These are phyloP conservation scores for Paecilomyces sp. DNA, from an alignment of 2,329 filamentous ascomycete species.

Conservation along the genomic window DNA sequence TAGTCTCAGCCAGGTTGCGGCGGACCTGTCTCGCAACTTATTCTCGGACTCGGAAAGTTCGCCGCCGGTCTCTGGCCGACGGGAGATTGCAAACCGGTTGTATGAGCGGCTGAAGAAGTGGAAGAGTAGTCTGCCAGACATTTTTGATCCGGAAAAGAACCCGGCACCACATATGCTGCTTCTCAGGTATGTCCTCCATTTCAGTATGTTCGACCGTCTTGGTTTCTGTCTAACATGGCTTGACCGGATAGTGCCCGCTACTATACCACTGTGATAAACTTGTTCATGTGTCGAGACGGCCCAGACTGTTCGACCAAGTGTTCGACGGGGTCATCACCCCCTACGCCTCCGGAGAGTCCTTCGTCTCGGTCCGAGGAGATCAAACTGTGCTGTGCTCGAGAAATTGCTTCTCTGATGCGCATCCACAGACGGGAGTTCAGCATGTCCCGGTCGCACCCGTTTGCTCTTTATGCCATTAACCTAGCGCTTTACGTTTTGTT, in stretches of 20 bases:
- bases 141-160: conserved; percentile 16
- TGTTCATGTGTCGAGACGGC: conserved; percentile 21
- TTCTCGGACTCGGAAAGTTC: conserved; percentile 15
- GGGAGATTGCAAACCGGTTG: conserved; percentile 19
- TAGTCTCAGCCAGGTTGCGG: conserved; percentile 26
- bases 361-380: conserved; percentile 9
- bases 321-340: conserved; percentile 19
- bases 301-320: conserved; percentile 16
- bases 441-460: conserved; percentile 27
- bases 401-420: conserved; percentile 21
- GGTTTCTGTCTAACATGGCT: conserved; percentile 1
- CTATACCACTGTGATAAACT: conserved; percentile 25
- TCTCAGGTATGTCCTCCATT: conserved; percentile 15
- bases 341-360: conserved; percentile 13
- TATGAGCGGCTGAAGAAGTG: conserved; percentile 23
- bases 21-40: conserved; percentile 26
- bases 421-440: conserved; percentile 27
- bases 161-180: conserved; percentile 28
- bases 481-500: conserved; percentile 29
- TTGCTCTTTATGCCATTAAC: conserved; percentile 32
- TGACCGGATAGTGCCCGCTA: conserved; percentile 24
- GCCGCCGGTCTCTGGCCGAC: conserved; percentile 3
- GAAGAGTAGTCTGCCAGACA: conserved; percentile 21
- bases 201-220: too few relatives aligned
- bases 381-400: conserved; percentile 20